Conservation (phyloP, 73 alveolate species). For the Halteria grandinella region DNA sequence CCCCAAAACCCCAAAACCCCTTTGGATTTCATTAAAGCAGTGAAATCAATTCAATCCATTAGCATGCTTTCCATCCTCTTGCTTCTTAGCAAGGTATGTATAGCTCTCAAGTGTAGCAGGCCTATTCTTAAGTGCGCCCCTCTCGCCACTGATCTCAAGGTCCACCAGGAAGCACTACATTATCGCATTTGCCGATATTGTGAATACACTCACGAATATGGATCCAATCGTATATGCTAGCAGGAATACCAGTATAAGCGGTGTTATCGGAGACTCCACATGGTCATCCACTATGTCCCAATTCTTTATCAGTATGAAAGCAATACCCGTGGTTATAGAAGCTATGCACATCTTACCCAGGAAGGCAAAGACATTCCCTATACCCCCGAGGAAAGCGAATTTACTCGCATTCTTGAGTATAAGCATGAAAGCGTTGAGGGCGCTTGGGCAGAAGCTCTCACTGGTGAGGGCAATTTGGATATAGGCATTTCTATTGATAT, state of each 20-base stretch:
- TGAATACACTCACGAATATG: slow-evolving; percentile 80
- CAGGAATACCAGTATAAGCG: slow-evolving; percentile 68
- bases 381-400: slow-evolving; percentile 81
- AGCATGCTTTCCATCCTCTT: too few species aligned
- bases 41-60: too few species aligned
- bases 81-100: slow-evolving; percentile 10
- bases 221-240: slow-evolving; percentile 78
- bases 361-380: slow-evolving; percentile 90
- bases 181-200: slow-evolving; percentile 83
- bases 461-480: slow-evolving; percentile 94
- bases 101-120: slow-evolving; percentile 53
- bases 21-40: too few species aligned
- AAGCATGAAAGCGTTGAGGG: slow-evolving; percentile 88
- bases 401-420: slow-evolving; percentile 89
- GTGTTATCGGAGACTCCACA: slow-evolving; percentile 89
- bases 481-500: slow-evolving; percentile 92
- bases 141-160: slow-evolving; percentile 54
- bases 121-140: slow-evolving; percentile 24
- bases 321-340: slow-evolving; percentile 75
- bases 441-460: slow-evolving; percentile 91
- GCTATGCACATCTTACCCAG: slow-evolving; percentile 91
- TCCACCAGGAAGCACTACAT: slow-evolving; percentile 89
- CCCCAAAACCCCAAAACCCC: too few species aligned
- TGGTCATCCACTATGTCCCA: slow-evolving; percentile 65
- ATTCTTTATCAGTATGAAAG: slow-evolving; percentile 75